Evolutionary conservation across 2,329 filamentous ascomycete genomes (phyloP).

Genomic region (Zymoseptoria pseudotritici): DNA sequence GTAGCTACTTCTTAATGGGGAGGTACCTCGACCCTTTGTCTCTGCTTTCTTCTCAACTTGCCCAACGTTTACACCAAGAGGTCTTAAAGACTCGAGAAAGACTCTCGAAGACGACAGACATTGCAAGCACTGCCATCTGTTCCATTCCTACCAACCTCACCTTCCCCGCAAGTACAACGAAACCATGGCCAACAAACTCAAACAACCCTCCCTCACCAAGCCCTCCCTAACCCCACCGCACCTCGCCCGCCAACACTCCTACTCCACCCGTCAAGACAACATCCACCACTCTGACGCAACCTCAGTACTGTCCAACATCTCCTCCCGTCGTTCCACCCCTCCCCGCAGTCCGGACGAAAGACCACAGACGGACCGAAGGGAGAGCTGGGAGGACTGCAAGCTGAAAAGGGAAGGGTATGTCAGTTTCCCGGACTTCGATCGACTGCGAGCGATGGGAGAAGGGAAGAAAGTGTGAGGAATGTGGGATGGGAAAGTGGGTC

Average conservation of each 20-base stretch:
- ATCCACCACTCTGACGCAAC: constrained; percentile 12
- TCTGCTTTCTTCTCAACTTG: background rate
- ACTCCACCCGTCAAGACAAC: constrained; percentile 17
- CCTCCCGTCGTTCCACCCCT: constrained; percentile 19
- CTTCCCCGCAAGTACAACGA: background rate
- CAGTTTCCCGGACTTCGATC: constrained; percentile 28
- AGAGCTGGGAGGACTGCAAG: constrained; percentile 28
- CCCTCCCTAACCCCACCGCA: constrained; percentile 22
- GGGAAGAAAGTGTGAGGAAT: background rate
- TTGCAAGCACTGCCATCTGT: background rate
- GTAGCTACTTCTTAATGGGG: background rate
- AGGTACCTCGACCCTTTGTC: background rate
- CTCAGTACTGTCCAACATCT: constrained; percentile 18
- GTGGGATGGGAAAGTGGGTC: no score
- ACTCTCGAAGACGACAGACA: background rate
- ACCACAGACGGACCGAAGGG: constrained; percentile 13
- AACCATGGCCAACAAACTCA: constrained; percentile 19
- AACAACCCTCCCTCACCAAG: constrained; percentile 21
- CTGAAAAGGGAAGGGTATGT: constrained; percentile 27
- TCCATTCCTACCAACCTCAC: background rate
- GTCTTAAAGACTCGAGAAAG: background rate
- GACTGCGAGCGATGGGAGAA: constrained; percentile 2
- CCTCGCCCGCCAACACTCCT: constrained; percentile 25
- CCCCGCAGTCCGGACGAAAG: constrained; percentile 15
- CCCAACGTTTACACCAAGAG: background rate